These are phyloP conservation scores for Colletotrichum cereale DNA, from an alignment of 2,329 filamentous ascomycete genomes.

Conservation along the genomic window DNA sequence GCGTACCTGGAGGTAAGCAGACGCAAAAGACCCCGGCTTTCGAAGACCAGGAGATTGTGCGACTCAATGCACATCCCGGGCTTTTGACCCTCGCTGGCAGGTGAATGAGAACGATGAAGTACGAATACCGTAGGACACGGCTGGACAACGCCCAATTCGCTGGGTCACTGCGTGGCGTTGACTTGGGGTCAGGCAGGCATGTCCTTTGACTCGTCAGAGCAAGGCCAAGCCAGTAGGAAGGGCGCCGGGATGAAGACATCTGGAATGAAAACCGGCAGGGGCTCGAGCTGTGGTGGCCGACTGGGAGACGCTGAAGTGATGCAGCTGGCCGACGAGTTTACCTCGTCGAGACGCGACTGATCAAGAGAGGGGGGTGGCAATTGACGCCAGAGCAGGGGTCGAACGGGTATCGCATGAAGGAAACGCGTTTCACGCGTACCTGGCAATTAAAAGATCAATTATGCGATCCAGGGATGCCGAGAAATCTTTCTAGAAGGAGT, in stretches of 20 bases:
- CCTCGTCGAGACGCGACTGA: slow-evolving; percentile 36
- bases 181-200: background rate
- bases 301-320: background rate
- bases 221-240: slow-evolving; percentile 33
- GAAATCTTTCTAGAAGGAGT: slow-evolving; percentile 53
- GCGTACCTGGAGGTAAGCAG: slow-evolving; percentile 14
- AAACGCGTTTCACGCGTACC: slow-evolving; percentile 59
- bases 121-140: background rate
- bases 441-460: slow-evolving; percentile 62
- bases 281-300: slow-evolving; percentile 11
- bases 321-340: slow-evolving; percentile 18
- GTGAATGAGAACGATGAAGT: background rate
- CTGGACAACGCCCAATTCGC: background rate
- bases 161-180: slow-evolving; percentile 6
- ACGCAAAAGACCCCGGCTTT: slow-evolving; percentile 13
- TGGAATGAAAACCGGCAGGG: slow-evolving; percentile 28
- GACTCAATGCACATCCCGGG: slow-evolving; percentile 34
- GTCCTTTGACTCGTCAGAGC: slow-evolving; percentile 19
- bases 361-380: slow-evolving; percentile 21
- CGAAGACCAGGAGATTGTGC: slow-evolving; percentile 26
- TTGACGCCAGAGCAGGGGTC: slow-evolving; percentile 43
- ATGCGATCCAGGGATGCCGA: slow-evolving; percentile 53
- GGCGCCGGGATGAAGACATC: slow-evolving; percentile 22
- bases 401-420: slow-evolving; percentile 56
- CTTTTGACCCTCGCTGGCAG: slow-evolving; percentile 18